Conservation (phyloP, 1,284 basidiomycete species). For the Ceratobasidium sp. region DNA sequence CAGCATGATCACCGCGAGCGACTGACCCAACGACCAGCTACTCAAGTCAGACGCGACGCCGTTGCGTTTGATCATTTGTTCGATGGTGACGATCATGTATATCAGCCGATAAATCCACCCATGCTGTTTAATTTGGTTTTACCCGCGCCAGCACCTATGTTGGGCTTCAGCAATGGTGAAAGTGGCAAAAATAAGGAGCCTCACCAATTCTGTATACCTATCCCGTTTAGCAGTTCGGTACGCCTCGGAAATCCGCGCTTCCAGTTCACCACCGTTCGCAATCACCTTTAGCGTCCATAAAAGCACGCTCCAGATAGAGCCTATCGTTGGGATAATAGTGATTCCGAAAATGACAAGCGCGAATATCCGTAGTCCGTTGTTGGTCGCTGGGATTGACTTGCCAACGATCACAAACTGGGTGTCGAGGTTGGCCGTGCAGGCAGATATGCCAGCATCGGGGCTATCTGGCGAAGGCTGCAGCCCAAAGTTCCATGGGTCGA, state of each 20-base stretch:
- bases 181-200: not conserved
- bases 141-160: not conserved
- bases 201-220: conserved; percentile 1
- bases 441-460: not conserved
- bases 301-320: not conserved
- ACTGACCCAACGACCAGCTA: conserved; percentile 25
- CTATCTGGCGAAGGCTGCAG: not conserved
- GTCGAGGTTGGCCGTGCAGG: conserved; percentile 14
- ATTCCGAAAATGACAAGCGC: conserved; percentile 11
- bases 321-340: not conserved
- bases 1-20: conserved; percentile 27
- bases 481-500: not conserved
- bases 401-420: conserved; percentile 23
- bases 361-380: conserved; percentile 12
- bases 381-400: conserved; percentile 6
- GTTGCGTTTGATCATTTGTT: conserved; percentile 1
- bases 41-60: not conserved
- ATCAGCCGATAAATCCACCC: not conserved
- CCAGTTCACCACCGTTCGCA: not conserved
- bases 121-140: not conserved
- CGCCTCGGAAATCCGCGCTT: not conserved
- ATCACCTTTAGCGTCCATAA: not conserved
- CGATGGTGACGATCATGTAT: conserved; percentile 20
- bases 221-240: not conserved
- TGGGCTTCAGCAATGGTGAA: not conserved